Percentiles rank a stretch among this genome's conserved stretches.
These are phyloP conservation scores for Daldinia eschscholtzii DNA, from an alignment of 2,329 filamentous ascomycete genomes.

Conservation along the genomic window DNA sequence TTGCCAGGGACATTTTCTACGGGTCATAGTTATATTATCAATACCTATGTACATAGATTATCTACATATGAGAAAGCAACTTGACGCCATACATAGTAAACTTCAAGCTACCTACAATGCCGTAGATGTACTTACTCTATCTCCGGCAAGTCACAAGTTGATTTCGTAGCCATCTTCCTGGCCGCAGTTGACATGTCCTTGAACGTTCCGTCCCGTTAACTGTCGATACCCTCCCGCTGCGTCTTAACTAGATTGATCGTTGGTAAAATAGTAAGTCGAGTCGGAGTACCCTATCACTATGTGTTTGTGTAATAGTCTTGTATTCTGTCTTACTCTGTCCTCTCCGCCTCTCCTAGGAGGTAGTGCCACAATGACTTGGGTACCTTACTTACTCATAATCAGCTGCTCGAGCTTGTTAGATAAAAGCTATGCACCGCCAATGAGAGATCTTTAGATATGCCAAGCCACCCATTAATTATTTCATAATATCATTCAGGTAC, in stretches of 20 bases:
- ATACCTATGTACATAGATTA: too few relatives aligned
- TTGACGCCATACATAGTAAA: not conserved
- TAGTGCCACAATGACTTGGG: constrained; percentile 1
- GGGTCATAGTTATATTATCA: not conserved
- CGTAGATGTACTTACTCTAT: not conserved
- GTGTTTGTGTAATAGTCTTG: constrained; percentile 19
- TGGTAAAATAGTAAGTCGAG: constrained; percentile 23
- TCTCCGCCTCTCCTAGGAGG: not conserved
- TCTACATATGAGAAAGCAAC: too few relatives aligned
- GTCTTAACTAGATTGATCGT: constrained; percentile 19
- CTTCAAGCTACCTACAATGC: not conserved
- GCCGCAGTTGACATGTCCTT: constrained; percentile 20
- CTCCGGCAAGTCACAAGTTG: not conserved
- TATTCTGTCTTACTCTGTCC: not conserved
- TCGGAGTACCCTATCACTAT: constrained; percentile 15
- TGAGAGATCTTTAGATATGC: constrained; percentile 11
- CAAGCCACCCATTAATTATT: not conserved
- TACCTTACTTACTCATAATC: not conserved
- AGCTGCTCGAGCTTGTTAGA: constrained; percentile 13
- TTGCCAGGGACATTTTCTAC: not conserved
- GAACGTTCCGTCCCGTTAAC: constrained; percentile 30
- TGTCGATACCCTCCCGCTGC: constrained; percentile 37
- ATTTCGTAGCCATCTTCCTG: not conserved
- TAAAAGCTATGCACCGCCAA: constrained; percentile 22
- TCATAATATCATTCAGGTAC: not conserved